These are phyloP conservation scores for Fusarium sp. DNA, from an alignment of 2,329 filamentous ascomycete species.

Conservation along the genomic window DNA sequence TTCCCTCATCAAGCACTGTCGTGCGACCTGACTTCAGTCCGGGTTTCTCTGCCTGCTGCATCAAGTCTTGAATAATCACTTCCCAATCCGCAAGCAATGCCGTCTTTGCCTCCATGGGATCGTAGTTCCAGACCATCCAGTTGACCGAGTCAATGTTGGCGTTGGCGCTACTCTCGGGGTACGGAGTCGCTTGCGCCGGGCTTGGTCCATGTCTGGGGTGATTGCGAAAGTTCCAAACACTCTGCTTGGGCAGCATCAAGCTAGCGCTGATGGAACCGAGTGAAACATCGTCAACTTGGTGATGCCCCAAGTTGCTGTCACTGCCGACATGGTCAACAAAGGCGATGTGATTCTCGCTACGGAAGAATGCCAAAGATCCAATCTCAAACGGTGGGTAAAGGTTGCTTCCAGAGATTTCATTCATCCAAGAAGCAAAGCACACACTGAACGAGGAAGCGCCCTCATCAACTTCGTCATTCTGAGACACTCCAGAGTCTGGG, in stretches of 20 bases:
- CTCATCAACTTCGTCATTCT: constrained; percentile 29
- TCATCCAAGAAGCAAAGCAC: constrained; percentile 48
- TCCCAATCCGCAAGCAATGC: constrained; percentile 53
- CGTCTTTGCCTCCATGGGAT: constrained; percentile 39
- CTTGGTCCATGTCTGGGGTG: constrained; percentile 28
- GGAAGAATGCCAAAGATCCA: constrained; percentile 63
- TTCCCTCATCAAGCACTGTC: constrained; percentile 54
- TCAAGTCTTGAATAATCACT: constrained; percentile 52
- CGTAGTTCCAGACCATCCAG: constrained; percentile 9
- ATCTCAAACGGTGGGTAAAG: constrained; percentile 67
- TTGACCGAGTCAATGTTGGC: constrained; percentile 19
- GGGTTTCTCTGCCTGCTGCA: constrained; percentile 50
- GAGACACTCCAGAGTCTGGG: constrained; percentile 28
- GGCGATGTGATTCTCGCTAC: constrained; percentile 57
- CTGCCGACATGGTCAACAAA: constrained; percentile 64
- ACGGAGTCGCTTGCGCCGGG: constrained; percentile 40
- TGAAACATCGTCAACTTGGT: constrained; percentile 60
- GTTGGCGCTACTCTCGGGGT: constrained; percentile 37
- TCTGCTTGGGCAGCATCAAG: constrained; percentile 63
- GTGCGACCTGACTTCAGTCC: constrained; percentile 53
- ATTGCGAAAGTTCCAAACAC: constrained; percentile 60
- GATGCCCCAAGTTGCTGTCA: constrained; percentile 61
- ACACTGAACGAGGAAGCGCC: constrained; percentile 42
- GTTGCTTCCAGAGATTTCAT: constrained; percentile 60
- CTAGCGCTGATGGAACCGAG: constrained; percentile 66